phyloP scores from a whole-genome alignment of 2,329 filamentous ascomycete species.

The Colletotrichum chrysophilum region DNA sequence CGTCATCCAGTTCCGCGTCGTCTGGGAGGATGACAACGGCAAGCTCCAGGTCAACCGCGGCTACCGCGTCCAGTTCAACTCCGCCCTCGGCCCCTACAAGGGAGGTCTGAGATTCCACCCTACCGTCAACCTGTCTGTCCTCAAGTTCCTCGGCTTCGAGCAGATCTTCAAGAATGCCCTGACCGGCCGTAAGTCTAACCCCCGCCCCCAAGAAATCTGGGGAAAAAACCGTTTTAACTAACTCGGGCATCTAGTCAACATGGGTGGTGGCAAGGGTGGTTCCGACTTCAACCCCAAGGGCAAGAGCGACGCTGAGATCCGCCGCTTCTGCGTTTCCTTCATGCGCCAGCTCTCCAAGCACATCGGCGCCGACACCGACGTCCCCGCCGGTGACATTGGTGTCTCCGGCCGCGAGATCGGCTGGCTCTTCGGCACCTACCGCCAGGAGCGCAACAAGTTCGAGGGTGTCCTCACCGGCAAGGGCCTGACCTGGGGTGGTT shows the following conservation, averaged over 20 bases:
- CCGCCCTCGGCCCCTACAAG: slow-evolving; percentile 96
- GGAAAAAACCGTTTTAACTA: slow-evolving; percentile 5
- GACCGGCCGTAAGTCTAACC: slow-evolving; percentile 75
- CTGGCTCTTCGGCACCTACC: slow-evolving; percentile 94
- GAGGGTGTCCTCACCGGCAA: slow-evolving; percentile 97
- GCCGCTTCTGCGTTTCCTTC: slow-evolving; percentile 94
- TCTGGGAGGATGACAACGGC: slow-evolving; percentile 95
- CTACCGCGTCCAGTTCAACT: slow-evolving; percentile 99
- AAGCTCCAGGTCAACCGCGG: slow-evolving; percentile 92
- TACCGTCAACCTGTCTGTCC: slow-evolving; percentile 72
- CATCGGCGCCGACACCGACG: slow-evolving; percentile 95
- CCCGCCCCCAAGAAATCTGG: neutral
- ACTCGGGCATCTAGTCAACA: slow-evolving; percentile 66
- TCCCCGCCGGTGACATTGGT: slow-evolving; percentile 96
- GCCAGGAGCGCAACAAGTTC: slow-evolving; percentile 86
- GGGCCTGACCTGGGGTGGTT: slow-evolving; percentile 91
- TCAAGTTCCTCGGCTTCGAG: slow-evolving; percentile 99
- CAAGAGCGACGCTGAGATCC: slow-evolving; percentile 97
- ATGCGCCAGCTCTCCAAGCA: slow-evolving; percentile 96
- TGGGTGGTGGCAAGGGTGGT: slow-evolving; percentile 97
- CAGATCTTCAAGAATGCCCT: slow-evolving; percentile 99
- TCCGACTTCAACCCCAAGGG: slow-evolving; percentile 99
- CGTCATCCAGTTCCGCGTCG: slow-evolving; percentile 94
- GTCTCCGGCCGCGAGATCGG: slow-evolving; percentile 92
- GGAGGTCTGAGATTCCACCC: slow-evolving; percentile 96